Conservation (phyloP, 2,329 filamentous ascomycete species). For the Exophiala sideris region DNA sequence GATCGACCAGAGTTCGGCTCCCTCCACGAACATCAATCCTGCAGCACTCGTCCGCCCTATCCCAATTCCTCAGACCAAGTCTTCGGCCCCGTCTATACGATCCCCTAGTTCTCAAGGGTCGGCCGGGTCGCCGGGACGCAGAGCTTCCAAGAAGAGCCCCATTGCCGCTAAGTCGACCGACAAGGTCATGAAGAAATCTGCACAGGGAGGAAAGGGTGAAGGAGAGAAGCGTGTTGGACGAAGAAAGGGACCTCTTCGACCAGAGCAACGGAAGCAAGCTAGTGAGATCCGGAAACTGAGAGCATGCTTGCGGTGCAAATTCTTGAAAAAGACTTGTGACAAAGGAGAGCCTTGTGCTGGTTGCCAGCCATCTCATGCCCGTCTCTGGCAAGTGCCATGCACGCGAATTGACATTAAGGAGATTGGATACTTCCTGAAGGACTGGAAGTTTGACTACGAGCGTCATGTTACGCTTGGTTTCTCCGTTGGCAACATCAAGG, state of each 20-base stretch:
- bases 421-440: conserved; percentile 97
- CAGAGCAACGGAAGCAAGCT: conserved; percentile 92
- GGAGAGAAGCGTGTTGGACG: conserved; percentile 91
- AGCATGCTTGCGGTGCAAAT: conserved; percentile 93
- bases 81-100: conserved; percentile 55
- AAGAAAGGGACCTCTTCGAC: conserved; percentile 81
- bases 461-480: conserved; percentile 82
- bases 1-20: conserved; percentile 39
- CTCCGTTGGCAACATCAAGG: conserved; percentile 93
- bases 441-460: conserved; percentile 97
- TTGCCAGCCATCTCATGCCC: conserved; percentile 91
- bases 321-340: conserved; percentile 98
- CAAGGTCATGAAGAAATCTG: conserved; percentile 73
- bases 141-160: conserved; percentile 67
- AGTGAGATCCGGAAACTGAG: conserved; percentile 94
- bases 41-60: conserved; percentile 66
- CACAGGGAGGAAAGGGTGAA: conserved; percentile 73
- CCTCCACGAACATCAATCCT: conserved; percentile 59
- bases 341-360: conserved; percentile 95
- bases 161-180: conserved; percentile 78
- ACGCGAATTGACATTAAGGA: conserved; percentile 99
- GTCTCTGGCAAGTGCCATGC: conserved; percentile 95
- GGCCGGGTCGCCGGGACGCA: conserved; percentile 62
- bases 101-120: conserved; percentile 62
- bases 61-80: conserved; percentile 46